Conservation (phyloP, 441 rosid genomes). For the Populus hybrid region DNA sequence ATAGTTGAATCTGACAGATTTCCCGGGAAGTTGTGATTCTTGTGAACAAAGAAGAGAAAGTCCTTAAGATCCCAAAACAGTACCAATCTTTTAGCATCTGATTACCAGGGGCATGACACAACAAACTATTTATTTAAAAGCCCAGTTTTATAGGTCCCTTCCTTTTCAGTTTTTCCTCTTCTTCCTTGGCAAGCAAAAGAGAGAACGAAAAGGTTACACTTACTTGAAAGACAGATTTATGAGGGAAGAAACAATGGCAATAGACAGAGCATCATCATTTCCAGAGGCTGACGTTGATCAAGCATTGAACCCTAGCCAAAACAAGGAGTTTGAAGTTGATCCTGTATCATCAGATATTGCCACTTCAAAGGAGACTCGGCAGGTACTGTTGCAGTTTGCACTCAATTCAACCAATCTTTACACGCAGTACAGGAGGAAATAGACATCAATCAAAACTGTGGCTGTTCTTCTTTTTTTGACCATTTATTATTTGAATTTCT, state of each 20-base stretch:
- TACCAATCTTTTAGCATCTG: slow-evolving; percentile 5
- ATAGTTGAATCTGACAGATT: slow-evolving; percentile 11
- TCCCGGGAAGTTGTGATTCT: slow-evolving; percentile 18
- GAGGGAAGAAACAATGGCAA: slow-evolving; percentile 30
- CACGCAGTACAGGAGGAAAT: neutral
- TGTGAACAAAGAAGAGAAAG: neutral
- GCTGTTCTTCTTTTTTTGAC: neutral
- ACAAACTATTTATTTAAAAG: neutral
- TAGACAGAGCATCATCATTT: slow-evolving; percentile 20
- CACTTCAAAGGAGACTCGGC: slow-evolving; percentile 20
- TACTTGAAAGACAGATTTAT: neutral
- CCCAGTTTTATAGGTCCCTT: neutral
- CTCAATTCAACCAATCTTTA: neutral
- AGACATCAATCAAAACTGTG: neutral
- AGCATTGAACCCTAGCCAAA: slow-evolving; percentile 35
- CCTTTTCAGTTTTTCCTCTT: neutral
- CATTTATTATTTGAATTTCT: neutral
- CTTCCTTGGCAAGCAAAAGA: neutral
- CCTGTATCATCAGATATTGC: slow-evolving; percentile 40
- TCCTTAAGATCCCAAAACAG: slow-evolving; percentile 5
- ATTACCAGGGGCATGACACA: neutral
- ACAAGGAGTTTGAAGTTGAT: slow-evolving; percentile 40
- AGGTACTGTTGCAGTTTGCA: neutral
- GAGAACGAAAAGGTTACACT: neutral
- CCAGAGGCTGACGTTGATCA: slow-evolving; percentile 42